These are phyloP conservation scores for Tetrahymena malaccensis DNA, from an alignment of 73 alveolate species.

Conservation along the genomic window DNA sequence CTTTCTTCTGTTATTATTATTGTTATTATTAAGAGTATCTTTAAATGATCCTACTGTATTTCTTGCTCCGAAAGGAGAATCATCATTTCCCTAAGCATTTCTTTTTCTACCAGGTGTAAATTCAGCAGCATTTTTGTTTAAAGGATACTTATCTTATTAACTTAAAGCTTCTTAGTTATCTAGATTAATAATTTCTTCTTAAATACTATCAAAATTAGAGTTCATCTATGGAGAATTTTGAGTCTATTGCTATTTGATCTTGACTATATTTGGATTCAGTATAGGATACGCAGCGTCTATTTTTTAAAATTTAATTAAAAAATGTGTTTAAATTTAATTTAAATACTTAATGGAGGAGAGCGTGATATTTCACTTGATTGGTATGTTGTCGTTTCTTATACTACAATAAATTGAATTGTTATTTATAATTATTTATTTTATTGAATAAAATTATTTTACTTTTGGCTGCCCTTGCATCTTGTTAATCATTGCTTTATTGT, in stretches of 20 bases:
- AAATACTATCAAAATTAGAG: not conserved
- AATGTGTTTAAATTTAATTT: too few species aligned
- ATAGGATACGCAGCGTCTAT: not conserved
- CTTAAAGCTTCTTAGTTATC: not conserved
- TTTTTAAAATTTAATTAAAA: not conserved
- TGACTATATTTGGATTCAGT: not conserved
- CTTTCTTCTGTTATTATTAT: too few species aligned
- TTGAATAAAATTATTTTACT: too few species aligned
- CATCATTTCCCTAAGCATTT: not conserved
- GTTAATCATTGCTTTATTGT: too few species aligned
- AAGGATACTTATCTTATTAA: not conserved
- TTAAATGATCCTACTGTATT: not conserved
- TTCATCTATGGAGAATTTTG: not conserved
- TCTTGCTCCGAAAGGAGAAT: not conserved
- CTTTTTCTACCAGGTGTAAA: not conserved
- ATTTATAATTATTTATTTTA: too few species aligned
- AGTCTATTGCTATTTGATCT: not conserved
- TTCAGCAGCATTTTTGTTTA: not conserved
- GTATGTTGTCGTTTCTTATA: too few species aligned
- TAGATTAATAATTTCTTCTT: not conserved
- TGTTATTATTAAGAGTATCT: not conserved
- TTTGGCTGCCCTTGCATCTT: not conserved
- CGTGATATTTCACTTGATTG: not conserved
- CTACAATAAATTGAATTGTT: too few species aligned
- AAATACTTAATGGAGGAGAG: not conserved